Conservation (phyloP, 108 stramenopile species). For the Nitzschia putrida region DNA sequence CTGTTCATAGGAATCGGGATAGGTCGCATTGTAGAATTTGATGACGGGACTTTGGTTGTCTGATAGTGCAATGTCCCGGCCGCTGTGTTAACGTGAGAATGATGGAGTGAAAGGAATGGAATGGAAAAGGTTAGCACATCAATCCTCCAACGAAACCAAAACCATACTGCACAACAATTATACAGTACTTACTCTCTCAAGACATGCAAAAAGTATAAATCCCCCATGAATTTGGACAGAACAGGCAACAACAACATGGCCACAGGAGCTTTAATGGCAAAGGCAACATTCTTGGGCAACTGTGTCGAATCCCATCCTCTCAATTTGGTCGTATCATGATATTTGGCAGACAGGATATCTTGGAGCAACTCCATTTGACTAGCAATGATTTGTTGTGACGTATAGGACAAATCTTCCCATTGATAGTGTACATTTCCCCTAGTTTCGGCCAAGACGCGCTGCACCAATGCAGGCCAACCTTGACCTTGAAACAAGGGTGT, state of each 20-base stretch:
- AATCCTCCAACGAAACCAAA: not conserved
- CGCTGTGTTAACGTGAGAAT: slow-evolving; percentile 34
- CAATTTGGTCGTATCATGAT: not conserved
- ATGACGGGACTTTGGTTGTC: slow-evolving; percentile 73
- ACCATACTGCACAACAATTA: no score
- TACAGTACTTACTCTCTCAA: slow-evolving; percentile 54
- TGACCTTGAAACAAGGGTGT: slow-evolving; percentile 25
- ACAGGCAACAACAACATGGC: slow-evolving; percentile 73
- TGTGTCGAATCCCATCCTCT: no score
- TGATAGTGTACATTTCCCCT: slow-evolving; percentile 25
- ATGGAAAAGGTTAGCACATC: not conserved
- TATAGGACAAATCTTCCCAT: slow-evolving; percentile 15
- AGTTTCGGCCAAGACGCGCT: slow-evolving; percentile 35
- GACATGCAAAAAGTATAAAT: slow-evolving; percentile 63
- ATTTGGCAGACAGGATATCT: not conserved
- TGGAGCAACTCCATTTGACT: slow-evolving; percentile 5
- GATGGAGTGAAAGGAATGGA: slow-evolving; percentile 6
- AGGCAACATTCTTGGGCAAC: slow-evolving; percentile 9
- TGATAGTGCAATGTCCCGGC: slow-evolving; percentile 74
- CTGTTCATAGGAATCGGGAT: slow-evolving; percentile 19
- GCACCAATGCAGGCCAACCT: slow-evolving; percentile 72
- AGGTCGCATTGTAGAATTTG: slow-evolving; percentile 65
- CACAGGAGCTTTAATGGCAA: slow-evolving; percentile 80
- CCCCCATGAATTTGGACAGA: slow-evolving; percentile 22
- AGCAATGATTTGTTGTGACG: slow-evolving; percentile 15